Conservation (phyloP, 345 rosid genomes). For the Sonneratia alba region DNA sequence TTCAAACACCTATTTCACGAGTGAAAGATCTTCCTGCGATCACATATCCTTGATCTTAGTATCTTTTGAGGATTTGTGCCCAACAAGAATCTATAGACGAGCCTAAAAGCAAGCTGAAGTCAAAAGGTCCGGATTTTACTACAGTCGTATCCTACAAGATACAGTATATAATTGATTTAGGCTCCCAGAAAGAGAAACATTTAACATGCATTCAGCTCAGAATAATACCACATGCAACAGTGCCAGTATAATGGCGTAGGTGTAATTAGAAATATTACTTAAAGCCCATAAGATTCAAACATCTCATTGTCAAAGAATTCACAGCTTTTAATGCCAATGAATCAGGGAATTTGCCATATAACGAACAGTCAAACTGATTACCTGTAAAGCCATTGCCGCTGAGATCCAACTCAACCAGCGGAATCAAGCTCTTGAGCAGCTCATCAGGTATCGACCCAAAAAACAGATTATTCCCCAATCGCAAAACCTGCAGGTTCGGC, state of each 20-base stretch:
- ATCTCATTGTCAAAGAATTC: background rate
- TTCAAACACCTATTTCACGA: background rate
- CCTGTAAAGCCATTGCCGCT: slow-evolving; percentile 85
- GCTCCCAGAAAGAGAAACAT: background rate
- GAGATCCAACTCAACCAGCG: slow-evolving; percentile 72
- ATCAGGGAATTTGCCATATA: background rate
- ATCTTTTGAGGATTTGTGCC: background rate
- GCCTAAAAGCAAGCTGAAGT: background rate
- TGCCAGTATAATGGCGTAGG: background rate
- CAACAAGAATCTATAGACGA: background rate
- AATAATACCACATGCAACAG: background rate
- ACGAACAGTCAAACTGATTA: slow-evolving; percentile 15
- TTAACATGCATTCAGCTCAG: background rate
- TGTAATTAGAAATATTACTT: background rate
- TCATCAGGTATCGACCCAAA: slow-evolving; percentile 55
- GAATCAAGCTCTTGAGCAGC: slow-evolving; percentile 46
- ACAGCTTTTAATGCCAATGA: background rate
- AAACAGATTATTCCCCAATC: slow-evolving; percentile 53
- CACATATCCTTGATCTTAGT: background rate
- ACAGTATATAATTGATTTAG: background rate
- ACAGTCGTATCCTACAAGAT: background rate
- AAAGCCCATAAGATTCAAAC: background rate
- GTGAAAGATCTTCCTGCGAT: background rate
- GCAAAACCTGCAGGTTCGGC: slow-evolving; percentile 42
- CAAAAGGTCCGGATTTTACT: background rate